Base-by-base conservation (phyloP, 179 eudicot genomes). In the Amaranthus tricolor region DNA sequence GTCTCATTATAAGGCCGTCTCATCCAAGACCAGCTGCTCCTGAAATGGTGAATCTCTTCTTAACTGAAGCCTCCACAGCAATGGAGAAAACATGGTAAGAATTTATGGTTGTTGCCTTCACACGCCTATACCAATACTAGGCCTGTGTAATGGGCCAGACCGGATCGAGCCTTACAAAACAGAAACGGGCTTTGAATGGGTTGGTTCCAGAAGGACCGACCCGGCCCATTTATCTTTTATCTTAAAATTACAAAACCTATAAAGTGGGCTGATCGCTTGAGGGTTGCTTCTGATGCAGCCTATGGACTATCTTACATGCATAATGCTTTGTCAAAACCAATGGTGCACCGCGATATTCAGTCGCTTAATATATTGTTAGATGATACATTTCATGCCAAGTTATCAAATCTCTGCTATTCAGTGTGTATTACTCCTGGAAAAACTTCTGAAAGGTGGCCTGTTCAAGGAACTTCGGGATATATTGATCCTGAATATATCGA, bases 221-320 rank as follows among this genome's bases (percentile, higher is more conserved):
- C n/a, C n/a, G n/a, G n/a, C n/a, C n/a, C 66, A 0, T 66, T 43
- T 65, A 63, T 43, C 3, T 19, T 53, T 14, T 44, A 15, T 9
- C 44, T 20, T 48, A 17, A 54, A 3, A 19, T n/a, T 31, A 12
- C 7, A 52, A 63, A 48, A 54, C 69, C 44, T 2, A 53, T 74
- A 44, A 58, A 57, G 50, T 75, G 78, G 78, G 40, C 8, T n/a
- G 7, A 10, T 16, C 72, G 78, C 15, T 19, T 76, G 62, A 51
- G 24, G 10, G 61, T 40, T 21, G 79, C 62, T 9, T 12, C 62
- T 61, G 79, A 76, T 9, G 10, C 62, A 14, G 62, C 69, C 3
- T 73, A 73, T 73, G 76, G 59, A 21, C 69, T 73, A 11, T 71
- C 75, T 45, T 73, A 73, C n/a, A 73, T 73, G 76, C 68, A 73